Conservation (phyloP, 352 stramenopile species). For the Phytophthora citricola region DNA sequence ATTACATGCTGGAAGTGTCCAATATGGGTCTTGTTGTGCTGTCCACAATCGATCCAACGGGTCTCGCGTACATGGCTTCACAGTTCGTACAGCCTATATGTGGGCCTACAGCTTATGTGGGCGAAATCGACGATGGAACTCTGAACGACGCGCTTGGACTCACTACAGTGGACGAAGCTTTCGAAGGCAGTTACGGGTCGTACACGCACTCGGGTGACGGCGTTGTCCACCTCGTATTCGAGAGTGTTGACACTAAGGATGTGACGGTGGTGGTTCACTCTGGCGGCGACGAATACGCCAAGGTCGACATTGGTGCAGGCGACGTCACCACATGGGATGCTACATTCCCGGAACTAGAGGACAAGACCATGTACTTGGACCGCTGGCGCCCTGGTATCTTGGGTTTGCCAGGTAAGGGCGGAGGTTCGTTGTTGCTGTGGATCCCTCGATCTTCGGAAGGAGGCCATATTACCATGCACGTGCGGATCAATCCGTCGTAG, state of each 20-base stretch:
- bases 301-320: conserved; percentile 31
- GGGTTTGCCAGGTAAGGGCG: conserved; percentile 25
- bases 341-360: conserved; percentile 37
- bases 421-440: conserved; percentile 37
- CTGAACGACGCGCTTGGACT: conserved; percentile 41
- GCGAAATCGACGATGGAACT: conserved; percentile 52
- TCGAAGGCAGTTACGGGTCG: conserved; percentile 39
- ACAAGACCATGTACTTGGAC: conserved; percentile 50
- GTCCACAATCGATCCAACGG: conserved; percentile 48
- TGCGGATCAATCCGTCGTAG: conserved; percentile 49
- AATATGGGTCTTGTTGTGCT: conserved; percentile 38
- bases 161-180: conserved; percentile 39
- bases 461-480: conserved; percentile 52
- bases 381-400: conserved; percentile 42
- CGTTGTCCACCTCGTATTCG: conserved; percentile 37
- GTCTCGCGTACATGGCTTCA: conserved; percentile 51
- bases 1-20: conserved; percentile 41
- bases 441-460: conserved; percentile 37
- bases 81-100: conserved; percentile 64
- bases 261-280: conserved; percentile 37
- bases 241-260: conserved; percentile 41
- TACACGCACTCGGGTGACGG: conserved; percentile 37
- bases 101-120: conserved; percentile 46
- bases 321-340: conserved; percentile 33
- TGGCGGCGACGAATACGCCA: conserved; percentile 25